These are phyloP conservation scores for Leptographium procerum DNA, from an alignment of 2,329 filamentous ascomycete species.

Conservation along the genomic window DNA sequence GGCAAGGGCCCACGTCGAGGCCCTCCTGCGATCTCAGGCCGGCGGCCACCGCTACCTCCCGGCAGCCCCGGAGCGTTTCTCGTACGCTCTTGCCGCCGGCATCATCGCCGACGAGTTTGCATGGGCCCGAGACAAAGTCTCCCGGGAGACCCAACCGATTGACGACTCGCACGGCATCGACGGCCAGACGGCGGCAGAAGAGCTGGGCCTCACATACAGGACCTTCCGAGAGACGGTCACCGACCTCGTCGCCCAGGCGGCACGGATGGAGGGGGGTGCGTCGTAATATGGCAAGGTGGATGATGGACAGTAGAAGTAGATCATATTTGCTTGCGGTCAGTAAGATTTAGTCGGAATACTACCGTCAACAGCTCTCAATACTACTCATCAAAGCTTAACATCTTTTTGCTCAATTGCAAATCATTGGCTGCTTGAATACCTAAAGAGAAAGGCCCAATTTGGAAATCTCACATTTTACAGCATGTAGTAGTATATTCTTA, in stretches of 20 bases:
- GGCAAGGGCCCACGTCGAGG: constrained; percentile 6
- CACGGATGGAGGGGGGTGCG: no score
- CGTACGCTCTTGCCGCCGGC: constrained; percentile 30
- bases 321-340: no score
- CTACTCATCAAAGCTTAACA: no score
- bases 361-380: no score
- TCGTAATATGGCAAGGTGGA: no score
- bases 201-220: constrained; percentile 5
- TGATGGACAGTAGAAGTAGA: no score
- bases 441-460: no score
- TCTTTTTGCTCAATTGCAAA: no score
- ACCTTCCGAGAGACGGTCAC: constrained; percentile 6
- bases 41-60: constrained; percentile 16
- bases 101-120: constrained; percentile 30
- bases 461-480: no score
- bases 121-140: constrained; percentile 18
- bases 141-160: constrained; percentile 1
- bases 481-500: no score
- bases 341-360: no score
- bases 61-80: constrained; percentile 31
- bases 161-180: constrained; percentile 9
- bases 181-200: constrained; percentile 4
- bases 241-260: constrained; percentile 40
- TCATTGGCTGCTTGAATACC: no score
- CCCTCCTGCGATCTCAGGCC: constrained; percentile 8